These are phyloP conservation scores for Friedmanniomyces simplex DNA, from an alignment of 495 filamentous ascomycete genomes.

Conservation along the genomic window DNA sequence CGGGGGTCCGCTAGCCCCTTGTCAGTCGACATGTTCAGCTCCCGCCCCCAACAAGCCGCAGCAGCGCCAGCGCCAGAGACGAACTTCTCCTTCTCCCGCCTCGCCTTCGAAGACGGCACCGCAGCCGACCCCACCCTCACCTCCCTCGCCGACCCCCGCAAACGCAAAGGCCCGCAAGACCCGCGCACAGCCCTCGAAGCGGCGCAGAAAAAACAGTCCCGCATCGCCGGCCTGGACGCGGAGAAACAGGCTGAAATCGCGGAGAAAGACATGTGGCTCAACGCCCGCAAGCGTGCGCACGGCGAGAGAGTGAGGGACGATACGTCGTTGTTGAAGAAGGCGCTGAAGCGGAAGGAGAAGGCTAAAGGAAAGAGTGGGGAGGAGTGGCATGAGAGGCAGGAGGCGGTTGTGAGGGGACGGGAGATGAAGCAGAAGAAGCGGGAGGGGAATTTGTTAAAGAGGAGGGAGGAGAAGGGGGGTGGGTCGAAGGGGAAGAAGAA, in stretches of 20 bases:
- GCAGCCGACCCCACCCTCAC: slow-evolving; percentile 57
- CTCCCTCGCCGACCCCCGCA: slow-evolving; percentile 42
- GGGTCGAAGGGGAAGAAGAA: slow-evolving; percentile 50
- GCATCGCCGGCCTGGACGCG: slow-evolving; percentile 58
- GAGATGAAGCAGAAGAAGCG: slow-evolving; percentile 76
- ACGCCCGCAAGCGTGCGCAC: slow-evolving; percentile 77
- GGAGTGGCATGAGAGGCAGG: slow-evolving; percentile 77
- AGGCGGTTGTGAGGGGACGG: slow-evolving; percentile 63
- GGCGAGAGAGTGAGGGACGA: slow-evolving; percentile 85
- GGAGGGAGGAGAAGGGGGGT: slow-evolving; percentile 54
- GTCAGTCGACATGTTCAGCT: slow-evolving; percentile 21
- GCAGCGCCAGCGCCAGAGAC: slow-evolving; percentile 31
- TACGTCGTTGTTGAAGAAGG: slow-evolving; percentile 82
- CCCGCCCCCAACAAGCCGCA: slow-evolving; percentile 30
- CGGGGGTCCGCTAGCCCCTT: slow-evolving; percentile 24
- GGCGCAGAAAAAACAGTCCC: slow-evolving; percentile 58
- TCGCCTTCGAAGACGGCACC: slow-evolving; percentile 78
- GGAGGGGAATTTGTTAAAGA: slow-evolving; percentile 76
- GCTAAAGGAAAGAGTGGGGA: slow-evolving; percentile 79
- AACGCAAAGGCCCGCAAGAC: slow-evolving; percentile 69
- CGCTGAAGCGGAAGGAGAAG: slow-evolving; percentile 82
- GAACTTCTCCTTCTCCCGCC: slow-evolving; percentile 77
- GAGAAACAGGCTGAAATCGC: slow-evolving; percentile 72
- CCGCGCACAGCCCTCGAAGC: slow-evolving; percentile 59
- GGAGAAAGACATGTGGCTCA: slow-evolving; percentile 90